Evolutionary conservation across 1,284 basidiomycete species (phyloP).

Genomic region (Tilletia caries): DNA sequence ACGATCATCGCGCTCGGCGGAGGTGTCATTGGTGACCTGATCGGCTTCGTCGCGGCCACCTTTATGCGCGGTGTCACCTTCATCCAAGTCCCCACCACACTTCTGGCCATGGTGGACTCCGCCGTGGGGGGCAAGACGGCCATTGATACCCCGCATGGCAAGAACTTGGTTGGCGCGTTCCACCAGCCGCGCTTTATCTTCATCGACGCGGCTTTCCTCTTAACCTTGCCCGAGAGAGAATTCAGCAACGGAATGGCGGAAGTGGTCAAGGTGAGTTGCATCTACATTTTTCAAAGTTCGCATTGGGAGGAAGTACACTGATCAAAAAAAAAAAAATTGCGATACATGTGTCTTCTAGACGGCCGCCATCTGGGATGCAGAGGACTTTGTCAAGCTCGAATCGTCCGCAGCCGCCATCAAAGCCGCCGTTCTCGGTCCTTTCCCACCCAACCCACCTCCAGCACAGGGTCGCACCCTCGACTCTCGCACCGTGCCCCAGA

Average conservation of each 20-base stretch:
- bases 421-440: constrained; percentile 45
- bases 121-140: constrained; percentile 97
- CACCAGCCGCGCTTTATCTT: constrained; percentile 98
- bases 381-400: constrained; percentile 52
- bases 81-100: constrained; percentile 91
- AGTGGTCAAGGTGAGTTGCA: constrained; percentile 75
- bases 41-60: constrained; percentile 96
- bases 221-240: constrained; percentile 85
- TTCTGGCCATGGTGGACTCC: constrained; percentile 98
- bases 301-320: neutral
- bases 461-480: constrained; percentile 43
- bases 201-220: constrained; percentile 92
- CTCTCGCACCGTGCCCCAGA: constrained; percentile 45
- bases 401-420: constrained; percentile 44
- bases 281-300: neutral
- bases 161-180: constrained; percentile 97
- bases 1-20: constrained; percentile 91
- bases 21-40: constrained; percentile 89
- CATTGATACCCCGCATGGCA: constrained; percentile 92
- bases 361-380: constrained; percentile 52
- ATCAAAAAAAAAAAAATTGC: neutral
- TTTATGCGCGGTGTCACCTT: constrained; percentile 81
- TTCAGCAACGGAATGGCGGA: constrained; percentile 99
- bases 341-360: constrained; percentile 25
- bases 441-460: constrained; percentile 26